Conservation (phyloP, 2,329 filamentous ascomycete species). For the Chaetoscypha palmicola region DNA sequence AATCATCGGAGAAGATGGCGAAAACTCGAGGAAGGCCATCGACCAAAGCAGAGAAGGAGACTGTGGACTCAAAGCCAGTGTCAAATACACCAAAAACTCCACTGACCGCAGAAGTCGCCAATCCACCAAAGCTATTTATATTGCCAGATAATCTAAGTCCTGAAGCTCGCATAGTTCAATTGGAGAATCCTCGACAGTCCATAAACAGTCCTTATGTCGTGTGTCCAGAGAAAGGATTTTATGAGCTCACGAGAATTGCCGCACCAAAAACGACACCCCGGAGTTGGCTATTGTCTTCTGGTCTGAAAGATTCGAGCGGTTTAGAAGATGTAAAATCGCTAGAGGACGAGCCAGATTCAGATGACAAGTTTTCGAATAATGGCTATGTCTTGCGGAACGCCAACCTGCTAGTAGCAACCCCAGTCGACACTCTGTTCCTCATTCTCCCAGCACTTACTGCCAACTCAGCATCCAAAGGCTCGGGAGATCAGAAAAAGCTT, state of each 20-base stretch:
- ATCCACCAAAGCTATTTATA: constrained; percentile 51
- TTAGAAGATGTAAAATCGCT: constrained; percentile 2
- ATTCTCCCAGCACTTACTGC: constrained; percentile 63
- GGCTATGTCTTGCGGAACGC: constrained; percentile 59
- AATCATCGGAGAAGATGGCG: constrained; percentile 13
- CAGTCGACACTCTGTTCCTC: constrained; percentile 78
- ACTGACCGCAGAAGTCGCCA: constrained; percentile 30
- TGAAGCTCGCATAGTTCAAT: constrained; percentile 51
- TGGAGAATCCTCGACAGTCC: constrained; percentile 51
- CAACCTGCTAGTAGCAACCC: constrained; percentile 76
- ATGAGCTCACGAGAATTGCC: constrained; percentile 55
- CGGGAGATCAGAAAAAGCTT: constrained; percentile 48
- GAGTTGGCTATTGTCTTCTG: constrained; percentile 50
- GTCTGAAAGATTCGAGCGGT: constrained; percentile 2
- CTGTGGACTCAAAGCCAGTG: constrained; percentile 22
- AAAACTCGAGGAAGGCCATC: constrained; percentile 27
- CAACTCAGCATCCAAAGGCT: constrained; percentile 34
- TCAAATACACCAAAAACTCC: constrained; percentile 24
- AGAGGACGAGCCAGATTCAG: constrained; percentile 21
- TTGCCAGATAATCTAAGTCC: constrained; percentile 47
- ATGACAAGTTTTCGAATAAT: constrained; percentile 11
- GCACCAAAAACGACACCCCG: constrained; percentile 46
- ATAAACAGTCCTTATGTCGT: constrained; percentile 53
- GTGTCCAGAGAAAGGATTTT: constrained; percentile 54
- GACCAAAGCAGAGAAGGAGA: constrained; percentile 18